Base-by-base conservation (phyloP, 495 filamentous ascomycete species). In the Parmelia sp. region DNA sequence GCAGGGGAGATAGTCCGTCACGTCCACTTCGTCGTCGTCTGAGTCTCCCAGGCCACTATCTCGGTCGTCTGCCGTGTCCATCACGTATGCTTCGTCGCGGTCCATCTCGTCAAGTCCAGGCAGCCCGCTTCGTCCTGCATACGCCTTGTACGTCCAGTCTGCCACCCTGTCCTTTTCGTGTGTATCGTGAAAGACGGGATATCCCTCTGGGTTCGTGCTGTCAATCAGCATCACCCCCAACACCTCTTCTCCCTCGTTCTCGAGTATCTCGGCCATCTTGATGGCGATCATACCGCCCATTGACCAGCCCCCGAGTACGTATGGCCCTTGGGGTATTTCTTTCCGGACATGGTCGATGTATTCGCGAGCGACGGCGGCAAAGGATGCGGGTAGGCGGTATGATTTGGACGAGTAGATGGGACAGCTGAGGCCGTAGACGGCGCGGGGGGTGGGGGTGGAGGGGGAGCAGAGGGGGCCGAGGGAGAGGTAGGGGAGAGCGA, bases 401-500 rank as follows among this genome's bases (percentile, higher is more conserved):
- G 39, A 57, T 29, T 31, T 63, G 9, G 62, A 59, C 33, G 56
- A 61, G 60, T 72, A 69, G 25, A 59, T 66, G 6, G 70, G 70
- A 21, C 67, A 72, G 25, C 62, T 72, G 59, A 72, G 57, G 5
- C 70, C 70, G 49, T 72, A 71, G 25, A 72, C 63, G 14, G 70
- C 44, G 17, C 70, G 57, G 19, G 33, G 39, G 7, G 58, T 21
- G 10, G 31, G n/a, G 27, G 27, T 4, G 36, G 55, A 11, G 21
- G 37, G n/a, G 10, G 44, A 31, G 27, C 59, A 61, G 23, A 72
- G 63, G 33, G 69, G 61, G 27, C 70, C 70, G 17, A 72, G 70
- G 35, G 51, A 59, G n/a, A 72, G 66, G 66, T 71, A 72, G 27
- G 70, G 70, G 14, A 71, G 60, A 31, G 70, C 70, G 21, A 71